These are phyloP conservation scores for Sutorius eximius DNA, from an alignment of 1,284 basidiomycete genomes.

Conservation along the genomic window DNA sequence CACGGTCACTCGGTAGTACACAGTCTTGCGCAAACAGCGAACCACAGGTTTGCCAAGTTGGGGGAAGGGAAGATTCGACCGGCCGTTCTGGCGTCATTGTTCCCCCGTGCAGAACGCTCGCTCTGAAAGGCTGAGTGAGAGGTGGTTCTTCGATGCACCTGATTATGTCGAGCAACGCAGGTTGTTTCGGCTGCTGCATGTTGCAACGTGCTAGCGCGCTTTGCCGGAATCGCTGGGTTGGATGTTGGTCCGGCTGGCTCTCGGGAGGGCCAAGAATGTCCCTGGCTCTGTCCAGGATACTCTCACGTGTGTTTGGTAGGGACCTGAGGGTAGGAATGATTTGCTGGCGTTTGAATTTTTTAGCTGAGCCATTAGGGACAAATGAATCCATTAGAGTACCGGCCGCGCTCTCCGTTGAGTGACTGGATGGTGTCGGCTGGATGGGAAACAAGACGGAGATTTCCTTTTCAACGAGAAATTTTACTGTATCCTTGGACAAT, in stretches of 20 bases:
- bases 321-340: slow-evolving; percentile 48
- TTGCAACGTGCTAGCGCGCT: slow-evolving; percentile 22
- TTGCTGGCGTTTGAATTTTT: slow-evolving; percentile 43
- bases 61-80: neutral
- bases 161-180: neutral
- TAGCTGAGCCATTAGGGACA: slow-evolving; percentile 47
- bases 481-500: slow-evolving; percentile 56
- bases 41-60: slow-evolving; percentile 1
- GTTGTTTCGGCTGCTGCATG: neutral
- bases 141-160: slow-evolving; percentile 8
- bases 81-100: neutral
- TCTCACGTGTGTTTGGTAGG: slow-evolving; percentile 47
- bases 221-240: slow-evolving; percentile 36
- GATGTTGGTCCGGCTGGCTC: slow-evolving; percentile 6
- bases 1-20: slow-evolving; percentile 2
- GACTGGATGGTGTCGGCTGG: neutral
- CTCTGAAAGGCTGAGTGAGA: slow-evolving; percentile 45
- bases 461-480: slow-evolving; percentile 51
- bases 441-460: slow-evolving; percentile 25
- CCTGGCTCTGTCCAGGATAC: slow-evolving; percentile 56
- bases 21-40: slow-evolving; percentile 24
- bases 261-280: slow-evolving; percentile 39
- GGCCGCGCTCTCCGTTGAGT: slow-evolving; percentile 15
- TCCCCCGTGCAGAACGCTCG: slow-evolving; percentile 34
- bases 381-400: slow-evolving; percentile 57